These are phyloP conservation scores for Castanea sativa DNA, from an alignment of 306 rosid species.

Conservation along the genomic window DNA sequence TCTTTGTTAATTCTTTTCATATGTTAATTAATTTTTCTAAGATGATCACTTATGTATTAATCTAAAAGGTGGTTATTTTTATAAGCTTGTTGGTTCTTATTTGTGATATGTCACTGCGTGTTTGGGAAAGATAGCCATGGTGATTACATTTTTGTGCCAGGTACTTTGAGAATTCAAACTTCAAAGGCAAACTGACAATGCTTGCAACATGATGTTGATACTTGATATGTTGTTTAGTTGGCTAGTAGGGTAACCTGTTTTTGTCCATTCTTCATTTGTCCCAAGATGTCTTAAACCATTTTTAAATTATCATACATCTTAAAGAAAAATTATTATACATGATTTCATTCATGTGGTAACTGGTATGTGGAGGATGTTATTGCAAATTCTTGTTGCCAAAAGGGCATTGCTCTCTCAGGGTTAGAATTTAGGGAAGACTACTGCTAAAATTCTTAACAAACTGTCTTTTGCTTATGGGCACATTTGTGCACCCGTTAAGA, in stretches of 20 bases:
- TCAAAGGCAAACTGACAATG: slow-evolving; percentile 36
- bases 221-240: slow-evolving; percentile 25
- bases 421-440: too few relatives aligned
- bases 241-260: slow-evolving; percentile 30
- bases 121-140: slow-evolving; percentile 26
- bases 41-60: slow-evolving; percentile 32
- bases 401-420: background rate
- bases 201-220: slow-evolving; percentile 20
- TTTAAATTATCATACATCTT: background rate
- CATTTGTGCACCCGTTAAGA: too few relatives aligned
- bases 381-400: slow-evolving; percentile 20
- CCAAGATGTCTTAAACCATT: slow-evolving; percentile 19
- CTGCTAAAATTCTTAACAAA: too few relatives aligned
- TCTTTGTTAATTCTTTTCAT: slow-evolving; percentile 30
- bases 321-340: too few relatives aligned
- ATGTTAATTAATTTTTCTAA: slow-evolving; percentile 25
- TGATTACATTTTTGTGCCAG: slow-evolving; percentile 19
- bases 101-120: slow-evolving; percentile 6
- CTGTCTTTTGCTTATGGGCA: too few relatives aligned
- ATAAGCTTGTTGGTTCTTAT: slow-evolving; percentile 1
- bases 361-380: slow-evolving; percentile 22
- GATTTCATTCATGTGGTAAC: slow-evolving; percentile 20
- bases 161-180: slow-evolving; percentile 32
- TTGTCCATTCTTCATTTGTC: slow-evolving; percentile 30
- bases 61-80: slow-evolving; percentile 15